Evolutionary conservation across 2,329 filamentous ascomycete species (phyloP), one percentile per base, ranked within the genome.

Genomic region (Aureobasidium namibiae): DNA sequence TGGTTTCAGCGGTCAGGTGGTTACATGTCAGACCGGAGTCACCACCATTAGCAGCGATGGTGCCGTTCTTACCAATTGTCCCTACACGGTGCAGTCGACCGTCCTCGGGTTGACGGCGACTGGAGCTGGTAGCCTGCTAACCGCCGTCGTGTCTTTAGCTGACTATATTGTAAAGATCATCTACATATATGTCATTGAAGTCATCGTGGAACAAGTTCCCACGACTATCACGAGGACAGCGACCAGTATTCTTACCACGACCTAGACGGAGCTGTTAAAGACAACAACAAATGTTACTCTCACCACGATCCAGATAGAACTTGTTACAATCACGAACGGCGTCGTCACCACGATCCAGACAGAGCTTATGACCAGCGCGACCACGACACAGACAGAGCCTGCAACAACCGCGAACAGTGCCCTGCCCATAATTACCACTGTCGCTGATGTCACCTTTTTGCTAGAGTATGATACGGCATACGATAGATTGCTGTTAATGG

Each of bases 131-230:
- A 13, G 33, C 10, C 3, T 39, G 1, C 48, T 34, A 23, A 52
- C 48, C 4, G 48, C 48, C n/a, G 3, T 52, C 1, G n/a, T 52
- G 0, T 14, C 34, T 29, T 52, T 33, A 14, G 9, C 16, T 21
- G 9, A 39, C n/a, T 52, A 52, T 34, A 52, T 52, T 29, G 48
- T 52, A 18, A 52, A 52, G 13, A 52, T 52, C 11, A 38, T 52
- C 33, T 52, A 52, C 13, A 13, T 38, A 6, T 52, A 52, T 39
- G 33, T 38, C 6, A 52, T 52, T 8, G 48, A 52, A n/a, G 14
- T 5, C 3, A 26, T 52, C 2, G 18, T 52, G 9, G 21, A 52
- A n/a, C 31, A 52, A n/a, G 7, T 52, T 10, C 21, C 48, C 2
- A 52, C 48, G 4, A 52, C 48, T 7, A 39, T 52, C 2, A 52